phyloP scores from a whole-genome alignment of 192 early-diverging fungal species.

The Podila horticola region DNA sequence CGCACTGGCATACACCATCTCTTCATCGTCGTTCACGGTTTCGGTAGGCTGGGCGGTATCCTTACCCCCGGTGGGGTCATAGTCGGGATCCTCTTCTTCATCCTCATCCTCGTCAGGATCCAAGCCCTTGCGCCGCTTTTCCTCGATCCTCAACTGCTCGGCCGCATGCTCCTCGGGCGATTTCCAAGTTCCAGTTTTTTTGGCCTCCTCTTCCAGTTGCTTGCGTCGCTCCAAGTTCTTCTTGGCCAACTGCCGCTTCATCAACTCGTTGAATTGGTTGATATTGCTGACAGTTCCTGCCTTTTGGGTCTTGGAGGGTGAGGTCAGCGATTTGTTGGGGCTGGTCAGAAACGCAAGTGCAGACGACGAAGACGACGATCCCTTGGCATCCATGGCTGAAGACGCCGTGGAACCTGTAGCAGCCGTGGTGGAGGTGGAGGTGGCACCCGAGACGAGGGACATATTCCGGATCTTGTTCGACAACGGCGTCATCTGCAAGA shows the following conservation, averaged over 20 bases:
- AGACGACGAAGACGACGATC: neutral
- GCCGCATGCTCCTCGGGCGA: slow-evolving; percentile 32
- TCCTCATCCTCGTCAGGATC: slow-evolving; percentile 19
- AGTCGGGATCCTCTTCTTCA: slow-evolving; percentile 4
- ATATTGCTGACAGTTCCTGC: neutral
- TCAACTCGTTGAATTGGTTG: slow-evolving; percentile 8
- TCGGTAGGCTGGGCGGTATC: neutral
- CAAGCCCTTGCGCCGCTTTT: slow-evolving; percentile 12
- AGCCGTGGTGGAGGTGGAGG: neutral
- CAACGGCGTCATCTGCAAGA: slow-evolving; percentile 21
- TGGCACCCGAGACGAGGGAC: slow-evolving; percentile 1
- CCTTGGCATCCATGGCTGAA: neutral
- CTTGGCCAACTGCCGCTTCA: slow-evolving; percentile 26
- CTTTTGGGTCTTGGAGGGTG: slow-evolving; percentile 17
- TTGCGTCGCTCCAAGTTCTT: slow-evolving; percentile 17
- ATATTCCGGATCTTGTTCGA: slow-evolving; percentile 30
- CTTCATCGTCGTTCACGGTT: slow-evolving; percentile 5
- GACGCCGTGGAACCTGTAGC: neutral
- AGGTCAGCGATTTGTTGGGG: slow-evolving; percentile 8
- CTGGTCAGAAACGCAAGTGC: neutral
- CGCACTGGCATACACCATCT: slow-evolving; percentile 6
- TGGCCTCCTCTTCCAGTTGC: slow-evolving; percentile 17
- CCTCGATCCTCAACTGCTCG: slow-evolving; percentile 26
- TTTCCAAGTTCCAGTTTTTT: slow-evolving; percentile 25
- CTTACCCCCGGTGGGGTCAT: neutral